Conservation (phyloP, 1,139 yeast genomes). For the Blastobotrys indianensis region DNA sequence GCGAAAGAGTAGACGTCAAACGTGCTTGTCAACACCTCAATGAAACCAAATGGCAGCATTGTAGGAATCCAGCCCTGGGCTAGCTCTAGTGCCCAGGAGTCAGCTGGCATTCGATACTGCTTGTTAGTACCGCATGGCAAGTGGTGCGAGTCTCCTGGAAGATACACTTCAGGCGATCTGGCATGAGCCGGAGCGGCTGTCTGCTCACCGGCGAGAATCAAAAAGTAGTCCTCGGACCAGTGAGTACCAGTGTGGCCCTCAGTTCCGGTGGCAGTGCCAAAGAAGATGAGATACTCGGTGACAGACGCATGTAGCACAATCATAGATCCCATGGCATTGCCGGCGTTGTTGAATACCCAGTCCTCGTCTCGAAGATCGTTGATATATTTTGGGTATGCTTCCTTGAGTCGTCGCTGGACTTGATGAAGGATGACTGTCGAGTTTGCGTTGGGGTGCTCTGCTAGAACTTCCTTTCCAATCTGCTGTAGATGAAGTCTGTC, state of each 20-base stretch:
- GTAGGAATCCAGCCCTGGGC: constrained; percentile 99
- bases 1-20: constrained; percentile 65
- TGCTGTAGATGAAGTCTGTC: constrained; percentile 44
- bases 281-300: constrained; percentile 82
- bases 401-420: constrained; percentile 54
- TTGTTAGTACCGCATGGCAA: constrained; percentile 64
- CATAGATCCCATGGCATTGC: constrained; percentile 99
- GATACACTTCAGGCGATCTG: constrained; percentile 56
- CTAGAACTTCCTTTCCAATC: constrained; percentile 44
- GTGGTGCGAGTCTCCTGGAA: constrained; percentile 73
- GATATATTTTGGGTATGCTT: constrained; percentile 61
- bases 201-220: constrained; percentile 77
- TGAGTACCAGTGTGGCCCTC: constrained; percentile 96
- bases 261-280: constrained; percentile 86
- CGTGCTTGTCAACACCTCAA: constrained; percentile 74
- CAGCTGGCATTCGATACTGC: constrained; percentile 77
- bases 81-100: constrained; percentile 78
- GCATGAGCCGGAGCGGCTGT: constrained; percentile 62
- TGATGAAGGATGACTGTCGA: constrained; percentile 56
- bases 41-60: constrained; percentile 93
- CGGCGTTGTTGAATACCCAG: constrained; percentile 97
- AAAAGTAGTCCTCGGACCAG: constrained; percentile 94
- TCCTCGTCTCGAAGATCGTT: constrained; percentile 67
- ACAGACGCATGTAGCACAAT: constrained; percentile 92
- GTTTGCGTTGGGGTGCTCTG: constrained; percentile 51